Evolutionary conservation across 2,329 filamentous ascomycete genomes (phyloP).

Genomic region (Lachnellula cervina): DNA sequence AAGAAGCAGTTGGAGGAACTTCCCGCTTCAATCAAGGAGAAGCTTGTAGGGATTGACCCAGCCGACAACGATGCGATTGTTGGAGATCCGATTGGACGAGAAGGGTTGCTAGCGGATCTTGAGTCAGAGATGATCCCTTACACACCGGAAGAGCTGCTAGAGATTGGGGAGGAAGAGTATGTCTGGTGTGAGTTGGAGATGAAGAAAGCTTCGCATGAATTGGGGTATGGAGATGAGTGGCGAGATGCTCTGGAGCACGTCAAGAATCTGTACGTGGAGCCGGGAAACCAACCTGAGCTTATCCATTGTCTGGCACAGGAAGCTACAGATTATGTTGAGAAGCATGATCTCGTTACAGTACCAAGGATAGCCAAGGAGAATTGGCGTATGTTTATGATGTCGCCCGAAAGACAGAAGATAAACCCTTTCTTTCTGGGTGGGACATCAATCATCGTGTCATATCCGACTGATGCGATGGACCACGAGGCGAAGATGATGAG

Average conservation of each 20-base stretch:
- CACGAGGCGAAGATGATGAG: constrained; percentile 54
- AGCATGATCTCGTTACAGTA: constrained; percentile 51
- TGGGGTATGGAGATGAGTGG: constrained; percentile 48
- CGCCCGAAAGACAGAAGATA: constrained; percentile 46
- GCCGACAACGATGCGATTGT: constrained; percentile 47
- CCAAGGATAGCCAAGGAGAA: constrained; percentile 48
- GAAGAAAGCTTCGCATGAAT: constrained; percentile 42
- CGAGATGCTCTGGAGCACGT: constrained; percentile 50
- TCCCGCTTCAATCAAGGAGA: constrained; percentile 35
- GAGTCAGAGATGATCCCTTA: constrained; percentile 55
- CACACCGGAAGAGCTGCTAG: constrained; percentile 50
- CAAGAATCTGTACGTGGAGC: constrained; percentile 49
- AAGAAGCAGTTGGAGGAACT: constrained; percentile 35
- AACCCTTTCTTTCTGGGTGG: constrained; percentile 58
- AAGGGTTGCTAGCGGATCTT: constrained; percentile 47
- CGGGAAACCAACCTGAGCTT: constrained; percentile 48
- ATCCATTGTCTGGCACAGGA: constrained; percentile 48
- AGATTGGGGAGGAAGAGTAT: constrained; percentile 47
- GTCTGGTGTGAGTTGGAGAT: constrained; percentile 53
- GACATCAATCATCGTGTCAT: constrained; percentile 48
- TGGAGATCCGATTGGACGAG: constrained; percentile 51
- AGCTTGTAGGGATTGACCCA: constrained; percentile 41
- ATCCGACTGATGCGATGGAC: constrained; percentile 48
- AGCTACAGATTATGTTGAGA: constrained; percentile 48
- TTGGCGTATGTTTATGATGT: constrained; percentile 54